These are phyloP conservation scores for Colletotrichum chlorophyti DNA, from an alignment of 2,329 filamentous ascomycete genomes.

Conservation along the genomic window DNA sequence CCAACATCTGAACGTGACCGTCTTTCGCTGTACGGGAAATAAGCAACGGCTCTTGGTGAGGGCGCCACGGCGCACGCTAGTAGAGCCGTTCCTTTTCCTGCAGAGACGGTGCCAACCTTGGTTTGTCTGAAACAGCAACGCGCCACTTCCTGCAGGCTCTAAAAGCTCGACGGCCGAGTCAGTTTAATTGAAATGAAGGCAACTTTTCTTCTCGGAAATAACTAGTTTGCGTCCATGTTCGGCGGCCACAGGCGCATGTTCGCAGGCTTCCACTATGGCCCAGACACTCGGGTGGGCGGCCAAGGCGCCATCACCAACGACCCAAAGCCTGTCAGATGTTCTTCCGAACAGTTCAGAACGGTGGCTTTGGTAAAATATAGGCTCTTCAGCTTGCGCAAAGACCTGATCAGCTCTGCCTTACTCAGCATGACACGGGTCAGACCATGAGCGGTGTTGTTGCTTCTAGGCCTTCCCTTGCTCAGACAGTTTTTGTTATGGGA, in stretches of 20 bases:
- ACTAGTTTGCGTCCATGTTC: conserved; percentile 16
- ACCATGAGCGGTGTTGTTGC: neutral
- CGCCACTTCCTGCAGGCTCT: neutral
- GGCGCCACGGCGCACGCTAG: conserved; percentile 19
- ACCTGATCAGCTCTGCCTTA: neutral
- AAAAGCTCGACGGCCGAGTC: conserved; percentile 1
- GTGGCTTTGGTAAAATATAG: neutral
- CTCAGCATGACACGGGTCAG: conserved; percentile 3
- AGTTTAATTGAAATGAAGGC: neutral
- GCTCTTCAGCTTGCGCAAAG: conserved; percentile 4
- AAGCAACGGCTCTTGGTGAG: conserved; percentile 18
- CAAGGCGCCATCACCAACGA: neutral
- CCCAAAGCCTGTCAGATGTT: conserved; percentile 8
- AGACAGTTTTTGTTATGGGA: neutral
- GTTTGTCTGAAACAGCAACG: conserved; percentile 14
- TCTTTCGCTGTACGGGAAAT: conserved; percentile 4
- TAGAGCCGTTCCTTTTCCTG: conserved; percentile 14
- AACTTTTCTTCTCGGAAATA: neutral
- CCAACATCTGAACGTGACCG: conserved; percentile 8
- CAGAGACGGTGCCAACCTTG: neutral
- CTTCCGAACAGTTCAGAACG: neutral
- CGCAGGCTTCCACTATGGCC: neutral
- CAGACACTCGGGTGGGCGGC: neutral
- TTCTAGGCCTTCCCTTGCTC: conserved; percentile 7
- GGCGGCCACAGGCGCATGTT: neutral